A percentile compares a stretch with the other conserved stretches of the same genome.
These are phyloP conservation scores for Ustulina deusta DNA, from an alignment of 2,329 filamentous ascomycete genomes.

Conservation along the genomic window DNA sequence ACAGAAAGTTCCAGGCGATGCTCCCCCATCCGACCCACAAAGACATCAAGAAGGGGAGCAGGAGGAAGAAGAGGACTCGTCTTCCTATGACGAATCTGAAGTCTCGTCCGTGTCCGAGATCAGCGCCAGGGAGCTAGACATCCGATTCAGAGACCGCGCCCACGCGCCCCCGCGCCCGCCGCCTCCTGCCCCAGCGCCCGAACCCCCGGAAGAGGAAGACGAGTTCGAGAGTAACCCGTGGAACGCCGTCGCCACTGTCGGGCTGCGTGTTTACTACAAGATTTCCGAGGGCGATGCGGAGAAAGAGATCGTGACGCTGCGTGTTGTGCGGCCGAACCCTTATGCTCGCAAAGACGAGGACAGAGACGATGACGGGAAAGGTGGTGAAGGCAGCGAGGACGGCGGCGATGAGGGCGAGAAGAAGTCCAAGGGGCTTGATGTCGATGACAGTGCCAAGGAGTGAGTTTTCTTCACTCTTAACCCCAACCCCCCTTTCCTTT, in stretches of 20 bases:
- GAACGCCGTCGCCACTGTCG: slow-evolving; percentile 73
- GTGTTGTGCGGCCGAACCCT: slow-evolving; percentile 55
- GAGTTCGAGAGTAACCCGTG: slow-evolving; percentile 69
- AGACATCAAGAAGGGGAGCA: slow-evolving; percentile 40
- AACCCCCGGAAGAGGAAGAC: slow-evolving; percentile 62
- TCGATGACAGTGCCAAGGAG: slow-evolving; percentile 53
- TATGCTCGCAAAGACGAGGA: slow-evolving; percentile 48
- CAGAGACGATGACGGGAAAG: slow-evolving; percentile 44
- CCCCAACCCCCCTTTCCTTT: too few species aligned
- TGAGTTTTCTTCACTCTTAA: slow-evolving; percentile 17
- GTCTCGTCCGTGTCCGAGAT: slow-evolving; percentile 55
- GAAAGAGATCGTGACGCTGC: slow-evolving; percentile 54
- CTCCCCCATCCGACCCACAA: slow-evolving; percentile 7
- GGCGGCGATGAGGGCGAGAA: slow-evolving; percentile 43
- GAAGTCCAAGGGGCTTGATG: slow-evolving; percentile 53
- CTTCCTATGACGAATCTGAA: slow-evolving; percentile 44
- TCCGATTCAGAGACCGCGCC: slow-evolving; percentile 46
- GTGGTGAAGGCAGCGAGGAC: slow-evolving; percentile 44
- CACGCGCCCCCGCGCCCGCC: slow-evolving; percentile 43
- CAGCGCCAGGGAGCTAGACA: slow-evolving; percentile 56
- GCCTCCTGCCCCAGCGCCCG: slow-evolving; percentile 46
- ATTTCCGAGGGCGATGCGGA: slow-evolving; percentile 51
- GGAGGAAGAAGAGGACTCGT: too few species aligned
- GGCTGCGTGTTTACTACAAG: slow-evolving; percentile 70
- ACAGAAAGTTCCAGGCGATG: not conserved